phyloP scores from a whole-genome alignment of 805 yeast species.

The Candida maltosa region DNA sequence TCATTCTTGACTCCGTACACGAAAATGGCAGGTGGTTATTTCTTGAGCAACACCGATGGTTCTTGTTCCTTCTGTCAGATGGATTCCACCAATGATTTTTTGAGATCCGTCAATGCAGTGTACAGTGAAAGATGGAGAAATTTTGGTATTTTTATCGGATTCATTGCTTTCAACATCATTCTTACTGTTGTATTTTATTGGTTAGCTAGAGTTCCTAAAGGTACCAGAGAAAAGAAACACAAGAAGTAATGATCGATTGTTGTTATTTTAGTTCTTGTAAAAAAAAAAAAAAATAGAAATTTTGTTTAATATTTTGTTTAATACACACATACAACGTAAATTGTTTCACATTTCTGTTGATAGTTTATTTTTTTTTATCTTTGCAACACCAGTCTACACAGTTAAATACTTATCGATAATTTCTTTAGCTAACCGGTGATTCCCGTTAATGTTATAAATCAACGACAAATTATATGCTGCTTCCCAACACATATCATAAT shows the following conservation, averaged over 20 bases:
- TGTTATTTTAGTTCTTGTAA: too few species aligned
- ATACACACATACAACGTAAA: too few species aligned
- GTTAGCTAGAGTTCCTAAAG: slow-evolving; percentile 75
- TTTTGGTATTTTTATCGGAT: slow-evolving; percentile 48
- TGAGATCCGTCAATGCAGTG: slow-evolving; percentile 42
- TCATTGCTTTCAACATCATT: slow-evolving; percentile 31
- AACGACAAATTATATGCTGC: slow-evolving; percentile 83
- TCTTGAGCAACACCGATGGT: slow-evolving; percentile 41
- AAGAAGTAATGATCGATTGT: too few species aligned
- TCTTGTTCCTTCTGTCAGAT: slow-evolving; percentile 62
- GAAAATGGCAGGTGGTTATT: slow-evolving; percentile 43
- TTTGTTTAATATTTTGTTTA: too few species aligned
- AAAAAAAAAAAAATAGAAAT: too few species aligned
- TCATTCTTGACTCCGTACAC: slow-evolving; percentile 28
- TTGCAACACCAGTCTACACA: too few species aligned
- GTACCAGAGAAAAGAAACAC: slow-evolving; percentile 34
- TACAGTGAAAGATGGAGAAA: slow-evolving; percentile 65
- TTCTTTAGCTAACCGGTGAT: slow-evolving; percentile 57
- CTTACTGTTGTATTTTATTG: slow-evolving; percentile 44
- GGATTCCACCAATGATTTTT: slow-evolving; percentile 54
- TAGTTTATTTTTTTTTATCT: too few species aligned
- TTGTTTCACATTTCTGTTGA: too few species aligned
- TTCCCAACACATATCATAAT: slow-evolving; percentile 63
- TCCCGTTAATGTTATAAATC: slow-evolving; percentile 76
- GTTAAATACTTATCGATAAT: slow-evolving; percentile 66